Evolutionary conservation across 805 yeast genomes (phyloP).

Genomic region (Starmerella khaoyaiensis): DNA sequence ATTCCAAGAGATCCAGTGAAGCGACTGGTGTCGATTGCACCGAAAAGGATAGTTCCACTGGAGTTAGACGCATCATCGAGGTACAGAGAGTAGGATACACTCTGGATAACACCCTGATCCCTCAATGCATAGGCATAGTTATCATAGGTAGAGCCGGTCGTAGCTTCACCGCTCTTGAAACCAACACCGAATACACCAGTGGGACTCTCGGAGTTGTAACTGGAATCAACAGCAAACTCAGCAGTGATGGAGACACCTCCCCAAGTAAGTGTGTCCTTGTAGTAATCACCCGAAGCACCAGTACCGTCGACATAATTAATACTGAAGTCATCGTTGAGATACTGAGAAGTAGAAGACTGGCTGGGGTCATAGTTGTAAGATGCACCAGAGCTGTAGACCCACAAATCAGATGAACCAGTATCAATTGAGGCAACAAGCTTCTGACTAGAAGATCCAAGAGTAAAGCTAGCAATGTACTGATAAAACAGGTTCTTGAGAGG

Average conservation of each 20-base stretch:
- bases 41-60: slow-evolving; percentile 32
- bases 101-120: slow-evolving; percentile 32
- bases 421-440: slow-evolving; percentile 42
- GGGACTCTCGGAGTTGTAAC: background rate
- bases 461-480: slow-evolving; percentile 16
- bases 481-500: slow-evolving; percentile 8
- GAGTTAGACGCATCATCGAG: slow-evolving; percentile 27
- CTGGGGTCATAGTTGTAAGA: slow-evolving; percentile 4
- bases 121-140: slow-evolving; percentile 29
- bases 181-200: slow-evolving; percentile 10
- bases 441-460: slow-evolving; percentile 44
- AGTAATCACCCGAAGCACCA: slow-evolving; percentile 40
- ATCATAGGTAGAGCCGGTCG: slow-evolving; percentile 13
- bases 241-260: slow-evolving; percentile 33
- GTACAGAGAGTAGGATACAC: slow-evolving; percentile 36
- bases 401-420: slow-evolving; percentile 59
- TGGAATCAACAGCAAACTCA: slow-evolving; percentile 8
- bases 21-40: slow-evolving; percentile 55
- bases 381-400: slow-evolving; percentile 32
- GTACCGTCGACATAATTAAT: slow-evolving; percentile 28
- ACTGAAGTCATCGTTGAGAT: slow-evolving; percentile 16
- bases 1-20: slow-evolving; percentile 35
- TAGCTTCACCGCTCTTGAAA: background rate
- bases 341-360: slow-evolving; percentile 20
- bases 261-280: slow-evolving; percentile 43